These are phyloP conservation scores for Fusarium vanettenii DNA, from an alignment of 2,329 filamentous ascomycete genomes.

Conservation along the genomic window DNA sequence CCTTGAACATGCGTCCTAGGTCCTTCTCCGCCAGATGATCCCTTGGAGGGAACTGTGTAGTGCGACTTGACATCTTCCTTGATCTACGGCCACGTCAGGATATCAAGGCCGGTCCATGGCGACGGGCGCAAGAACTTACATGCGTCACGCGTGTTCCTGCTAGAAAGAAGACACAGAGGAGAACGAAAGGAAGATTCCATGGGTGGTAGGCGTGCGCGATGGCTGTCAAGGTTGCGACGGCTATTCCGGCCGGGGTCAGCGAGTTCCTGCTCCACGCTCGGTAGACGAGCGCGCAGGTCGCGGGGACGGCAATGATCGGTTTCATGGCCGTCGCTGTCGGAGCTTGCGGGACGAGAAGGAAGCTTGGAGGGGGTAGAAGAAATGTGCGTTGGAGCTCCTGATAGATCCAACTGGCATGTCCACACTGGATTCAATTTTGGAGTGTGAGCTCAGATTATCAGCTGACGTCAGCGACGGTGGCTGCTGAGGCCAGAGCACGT, in stretches of 20 bases:
- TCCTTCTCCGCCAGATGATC: conserved; percentile 81
- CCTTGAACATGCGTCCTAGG: conserved; percentile 86
- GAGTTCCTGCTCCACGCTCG: conserved; percentile 79
- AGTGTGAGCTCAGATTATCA: conserved; percentile 25
- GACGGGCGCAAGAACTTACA: conserved; percentile 55
- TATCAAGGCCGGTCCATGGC: not conserved
- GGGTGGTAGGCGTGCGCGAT: conserved; percentile 88
- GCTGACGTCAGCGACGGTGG: conserved; percentile 33
- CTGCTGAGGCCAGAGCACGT: not conserved
- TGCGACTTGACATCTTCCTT: conserved; percentile 88
- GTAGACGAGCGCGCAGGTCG: conserved; percentile 70
- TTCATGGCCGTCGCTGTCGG: conserved; percentile 59
- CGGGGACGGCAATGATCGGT: conserved; percentile 66
- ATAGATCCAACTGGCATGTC: conserved; percentile 3
- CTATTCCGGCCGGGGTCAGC: conserved; percentile 80
- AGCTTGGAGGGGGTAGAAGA: conserved; percentile 2
- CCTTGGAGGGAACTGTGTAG: conserved; percentile 82
- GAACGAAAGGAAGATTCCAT: conserved; percentile 89
- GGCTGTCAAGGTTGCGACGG: conserved; percentile 79
- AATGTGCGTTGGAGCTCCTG: conserved; percentile 11
- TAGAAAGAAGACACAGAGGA: conserved; percentile 88
- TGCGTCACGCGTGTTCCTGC: conserved; percentile 87
- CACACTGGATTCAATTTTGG: conserved; percentile 12
- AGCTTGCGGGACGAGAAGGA: conserved; percentile 2
- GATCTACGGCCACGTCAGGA: conserved; percentile 62